Base-by-base conservation (phyloP, 1,284 basidiomycete species). In the Papiliotrema fonsecae region DNA sequence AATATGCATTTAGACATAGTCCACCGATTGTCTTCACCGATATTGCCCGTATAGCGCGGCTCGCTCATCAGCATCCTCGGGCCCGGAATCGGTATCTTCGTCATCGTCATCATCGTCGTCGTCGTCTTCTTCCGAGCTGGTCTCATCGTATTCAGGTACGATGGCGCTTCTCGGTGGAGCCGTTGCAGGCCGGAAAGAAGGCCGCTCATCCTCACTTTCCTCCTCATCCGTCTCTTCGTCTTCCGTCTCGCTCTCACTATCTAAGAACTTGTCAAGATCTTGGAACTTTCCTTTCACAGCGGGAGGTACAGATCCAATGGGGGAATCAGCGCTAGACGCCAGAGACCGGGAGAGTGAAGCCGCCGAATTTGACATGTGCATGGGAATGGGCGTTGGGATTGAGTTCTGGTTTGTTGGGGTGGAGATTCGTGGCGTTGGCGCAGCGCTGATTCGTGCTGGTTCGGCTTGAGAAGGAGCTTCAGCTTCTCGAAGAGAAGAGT, bases 181-280 rank as follows among this genome's bases (percentile, higher is more conserved):
- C 16, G 51, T 57, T 25, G 62, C 52, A 9, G 55, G 39, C 18
- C 31, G n/a, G 11, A 39, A 45, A 27, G 45, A 42, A 13, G 40
- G 44, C 7, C 35, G 49, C 40, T 36, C 45, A 32, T 77, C 1
- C 4, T 6, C 25, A 36, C 55, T 54, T 36, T 55, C 48, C 21
- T 41, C 37, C 22, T 62, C 62, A n/a, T 59, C 67, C n/a, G 58
- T 58, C 14, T 55, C 55, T 18, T 53, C 62, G 11, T 51, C 58
- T 30, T 65, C 67, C 26, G 61, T 62, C 42, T 64, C 65, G 26
- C 51, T 56, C 27, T 64, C 66, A 39, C 60, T 73, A 58, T 67
- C 65, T 44, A 74, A 55, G 56, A 75, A 75, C 34, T 64, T 65
- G 49, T 75, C 73, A 31, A 75, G 56, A 57, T 74, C 70, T 50